Conservation (phyloP, 2,329 filamentous ascomycete genomes). For the Triangularia setosa region DNA sequence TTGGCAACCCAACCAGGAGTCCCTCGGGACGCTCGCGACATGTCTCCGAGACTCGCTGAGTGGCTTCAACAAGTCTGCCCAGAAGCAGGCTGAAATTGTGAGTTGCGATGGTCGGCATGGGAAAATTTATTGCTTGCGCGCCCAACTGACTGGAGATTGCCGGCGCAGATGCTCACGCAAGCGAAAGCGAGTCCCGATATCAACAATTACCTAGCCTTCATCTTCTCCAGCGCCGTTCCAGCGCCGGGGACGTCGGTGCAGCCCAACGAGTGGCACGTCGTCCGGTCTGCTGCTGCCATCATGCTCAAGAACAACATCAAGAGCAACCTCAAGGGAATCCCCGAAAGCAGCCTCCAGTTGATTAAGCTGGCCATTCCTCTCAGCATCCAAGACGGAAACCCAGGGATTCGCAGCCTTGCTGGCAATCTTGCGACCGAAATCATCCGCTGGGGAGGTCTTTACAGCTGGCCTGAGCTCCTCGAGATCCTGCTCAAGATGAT, state of each 20-base stretch:
- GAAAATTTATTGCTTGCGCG: neutral
- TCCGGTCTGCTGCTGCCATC: constrained; percentile 82
- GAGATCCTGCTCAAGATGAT: constrained; percentile 77
- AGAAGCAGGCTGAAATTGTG: constrained; percentile 87
- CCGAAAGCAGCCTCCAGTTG: constrained; percentile 67
- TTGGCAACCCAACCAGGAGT: constrained; percentile 88
- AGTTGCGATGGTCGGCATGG: constrained; percentile 35
- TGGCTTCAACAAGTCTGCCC: constrained; percentile 70
- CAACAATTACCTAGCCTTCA: constrained; percentile 93
- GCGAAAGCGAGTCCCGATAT: constrained; percentile 87
- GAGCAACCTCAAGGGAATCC: constrained; percentile 51
- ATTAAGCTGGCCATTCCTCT: constrained; percentile 75
- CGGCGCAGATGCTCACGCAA: constrained; percentile 78
- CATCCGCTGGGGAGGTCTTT: constrained; percentile 75
- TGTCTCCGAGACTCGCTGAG: constrained; percentile 91
- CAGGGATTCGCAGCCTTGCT: constrained; percentile 81
- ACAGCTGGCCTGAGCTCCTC: constrained; percentile 88
- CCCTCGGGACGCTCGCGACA: constrained; percentile 80
- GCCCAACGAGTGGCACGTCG: constrained; percentile 62
- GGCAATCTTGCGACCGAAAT: constrained; percentile 94
- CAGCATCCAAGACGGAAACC: constrained; percentile 74
- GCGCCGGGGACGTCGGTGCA: constrained; percentile 59
- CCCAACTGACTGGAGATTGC: constrained; percentile 13
- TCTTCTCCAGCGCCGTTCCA: constrained; percentile 69
- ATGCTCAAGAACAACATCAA: constrained; percentile 94